These are phyloP conservation scores for Zasmidium cellare DNA, from an alignment of 2,329 filamentous ascomycete species.

Conservation along the genomic window DNA sequence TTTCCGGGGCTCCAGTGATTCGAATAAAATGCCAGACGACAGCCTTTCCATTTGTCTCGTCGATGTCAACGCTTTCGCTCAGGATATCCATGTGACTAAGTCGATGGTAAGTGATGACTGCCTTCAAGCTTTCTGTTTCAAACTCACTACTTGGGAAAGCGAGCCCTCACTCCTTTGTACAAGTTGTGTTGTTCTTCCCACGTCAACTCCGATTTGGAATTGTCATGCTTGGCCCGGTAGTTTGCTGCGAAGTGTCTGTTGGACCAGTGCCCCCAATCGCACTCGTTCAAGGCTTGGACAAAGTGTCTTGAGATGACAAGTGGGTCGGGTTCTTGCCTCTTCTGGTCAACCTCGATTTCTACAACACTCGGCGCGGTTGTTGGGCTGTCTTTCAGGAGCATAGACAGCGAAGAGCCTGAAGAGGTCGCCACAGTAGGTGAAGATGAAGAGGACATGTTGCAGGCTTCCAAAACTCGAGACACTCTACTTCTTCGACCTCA, in stretches of 20 bases:
- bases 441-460: background rate
- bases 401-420: background rate
- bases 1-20: background rate
- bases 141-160: background rate
- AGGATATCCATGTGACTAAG: slow-evolving; percentile 4
- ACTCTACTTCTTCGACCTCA: too few species aligned
- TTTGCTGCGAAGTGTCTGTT: slow-evolving; percentile 3
- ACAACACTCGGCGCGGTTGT: background rate
- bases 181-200: slow-evolving; percentile 1
- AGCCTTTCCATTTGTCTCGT: slow-evolving; percentile 1
- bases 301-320: background rate
- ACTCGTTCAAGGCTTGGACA: slow-evolving; percentile 2
- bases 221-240: slow-evolving; percentile 5
- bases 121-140: background rate
- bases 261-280: slow-evolving; percentile 2
- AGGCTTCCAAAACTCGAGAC: too few species aligned
- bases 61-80: slow-evolving; percentile 2
- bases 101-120: background rate
- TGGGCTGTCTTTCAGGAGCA: background rate
- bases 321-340: background rate
- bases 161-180: background rate
- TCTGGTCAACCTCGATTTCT: background rate
- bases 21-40: slow-evolving; percentile 7
- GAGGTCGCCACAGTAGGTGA: background rate
- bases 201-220: slow-evolving; percentile 3